phyloP scores from a whole-genome alignment of 2,329 filamentous ascomycete genomes.

The Diaporthe longicolla region DNA sequence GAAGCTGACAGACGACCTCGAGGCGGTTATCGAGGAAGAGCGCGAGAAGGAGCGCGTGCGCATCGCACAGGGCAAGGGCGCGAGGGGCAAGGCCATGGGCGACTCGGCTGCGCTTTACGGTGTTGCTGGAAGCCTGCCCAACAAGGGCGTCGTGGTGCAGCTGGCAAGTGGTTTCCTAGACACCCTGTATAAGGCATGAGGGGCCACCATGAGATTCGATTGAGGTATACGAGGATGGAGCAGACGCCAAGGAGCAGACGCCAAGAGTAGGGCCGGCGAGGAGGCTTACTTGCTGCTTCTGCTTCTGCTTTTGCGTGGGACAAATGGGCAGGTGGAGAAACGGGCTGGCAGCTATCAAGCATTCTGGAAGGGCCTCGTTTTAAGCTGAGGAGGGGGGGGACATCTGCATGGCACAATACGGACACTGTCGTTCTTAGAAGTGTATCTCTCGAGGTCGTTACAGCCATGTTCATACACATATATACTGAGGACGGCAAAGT shows the following conservation, averaged over 20 bases:
- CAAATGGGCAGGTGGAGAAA: background rate
- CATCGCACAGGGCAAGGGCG: slow-evolving; percentile 76
- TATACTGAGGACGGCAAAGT: background rate
- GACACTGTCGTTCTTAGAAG: slow-evolving; percentile 26
- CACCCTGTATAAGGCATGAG: slow-evolving; percentile 86
- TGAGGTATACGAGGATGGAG: background rate
- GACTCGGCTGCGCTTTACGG: slow-evolving; percentile 93
- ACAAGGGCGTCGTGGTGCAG: slow-evolving; percentile 94
- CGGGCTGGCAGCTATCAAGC: slow-evolving; percentile 1
- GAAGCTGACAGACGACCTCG: slow-evolving; percentile 80
- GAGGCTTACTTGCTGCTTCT: background rate
- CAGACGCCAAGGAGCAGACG: background rate
- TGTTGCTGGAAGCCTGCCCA: slow-evolving; percentile 92
- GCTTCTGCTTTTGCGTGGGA: background rate
- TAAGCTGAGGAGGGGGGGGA: background rate
- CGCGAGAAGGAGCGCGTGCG: slow-evolving; percentile 84
- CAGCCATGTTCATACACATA: background rate
- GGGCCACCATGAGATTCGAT: background rate
- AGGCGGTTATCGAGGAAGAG: slow-evolving; percentile 77
- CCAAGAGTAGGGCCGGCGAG: background rate
- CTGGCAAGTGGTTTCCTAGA: slow-evolving; percentile 93
- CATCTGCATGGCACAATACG: slow-evolving; percentile 22
- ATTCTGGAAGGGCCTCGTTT: background rate
- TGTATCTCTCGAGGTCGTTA: background rate
- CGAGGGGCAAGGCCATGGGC: slow-evolving; percentile 77